Conservation (phyloP, 345 rosid species). For the Moringa oleifera region DNA sequence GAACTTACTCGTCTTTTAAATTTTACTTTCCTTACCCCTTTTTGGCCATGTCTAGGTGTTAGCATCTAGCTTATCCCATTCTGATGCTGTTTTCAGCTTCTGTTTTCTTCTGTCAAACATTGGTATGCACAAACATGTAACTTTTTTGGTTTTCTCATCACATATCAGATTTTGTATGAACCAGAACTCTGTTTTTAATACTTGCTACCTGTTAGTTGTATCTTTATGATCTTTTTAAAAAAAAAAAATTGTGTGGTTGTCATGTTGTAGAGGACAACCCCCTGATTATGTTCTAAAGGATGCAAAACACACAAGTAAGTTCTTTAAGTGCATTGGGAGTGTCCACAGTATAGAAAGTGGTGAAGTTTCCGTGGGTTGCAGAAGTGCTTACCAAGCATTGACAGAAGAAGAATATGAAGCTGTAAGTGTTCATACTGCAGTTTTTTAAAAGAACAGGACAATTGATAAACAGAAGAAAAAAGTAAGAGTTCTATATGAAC, state of each 20-base stretch:
- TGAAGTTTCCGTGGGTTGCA: constrained; percentile 46
- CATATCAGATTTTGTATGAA: background rate
- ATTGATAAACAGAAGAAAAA: constrained; percentile 2
- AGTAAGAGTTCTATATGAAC: background rate
- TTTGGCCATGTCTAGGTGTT: too few relatives aligned
- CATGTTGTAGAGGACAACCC: constrained; percentile 76
- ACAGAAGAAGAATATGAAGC: constrained; percentile 90
- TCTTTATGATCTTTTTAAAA: too few relatives aligned
- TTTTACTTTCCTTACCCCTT: too few relatives aligned
- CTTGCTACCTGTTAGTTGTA: constrained; percentile 7
- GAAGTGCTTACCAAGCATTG: constrained; percentile 70
- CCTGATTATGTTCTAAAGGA: constrained; percentile 94
- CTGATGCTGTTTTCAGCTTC: too few relatives aligned
- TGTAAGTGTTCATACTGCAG: constrained; percentile 44
- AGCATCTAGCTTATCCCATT: too few relatives aligned
- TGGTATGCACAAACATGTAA: too few relatives aligned
- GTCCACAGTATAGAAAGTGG: constrained; percentile 59
- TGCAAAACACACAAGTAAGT: constrained; percentile 82
- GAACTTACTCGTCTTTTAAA: too few relatives aligned
- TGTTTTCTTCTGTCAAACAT: too few relatives aligned
- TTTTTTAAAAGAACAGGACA: constrained; percentile 5
- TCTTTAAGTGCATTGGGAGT: constrained; percentile 89
- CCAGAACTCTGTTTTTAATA: background rate
- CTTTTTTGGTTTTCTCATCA: background rate
- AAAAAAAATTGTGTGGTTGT: constrained; percentile 30